Base-by-base conservation (phyloP, 1,139 yeast genomes). In the Candida frijolesensis region DNA sequence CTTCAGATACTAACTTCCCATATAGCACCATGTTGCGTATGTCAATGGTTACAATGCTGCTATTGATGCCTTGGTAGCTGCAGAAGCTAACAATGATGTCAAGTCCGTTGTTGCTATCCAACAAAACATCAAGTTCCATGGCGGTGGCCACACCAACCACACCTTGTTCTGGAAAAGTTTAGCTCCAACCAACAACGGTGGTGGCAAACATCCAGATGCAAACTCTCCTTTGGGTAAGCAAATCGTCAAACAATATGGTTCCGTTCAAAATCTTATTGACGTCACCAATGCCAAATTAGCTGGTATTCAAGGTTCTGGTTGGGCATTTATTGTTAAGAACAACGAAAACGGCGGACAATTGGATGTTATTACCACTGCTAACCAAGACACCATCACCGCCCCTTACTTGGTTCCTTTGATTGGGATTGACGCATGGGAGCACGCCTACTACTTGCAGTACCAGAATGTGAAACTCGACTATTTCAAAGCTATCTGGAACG, bases 381-480 rank as follows among this genome's bases (percentile, higher is more conserved):
- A 76, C 61, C 81, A 76, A 60, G 81, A 76, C 59, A 72, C 79
- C n/a, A 70, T 73, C 33, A 62, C 70, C 30, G 76, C 71, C 7
- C 74, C 76, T 7, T 78, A 29, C 32, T 69, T 63, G 49, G 71
- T 70, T 48, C 77, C 79, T 16, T 71, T 76, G 59, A 65, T 76
- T 53, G 80, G 78, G 19, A 72, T 76, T 60, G 81, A 76, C 61
- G 78, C 79, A 47, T 76, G 81, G 80, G 80, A 76, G 60, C 81
- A 76, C 57, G 80, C 80, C 51, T 76, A 76, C 64, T 76, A 76
- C 64, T 71, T 76, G 59, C 80, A 76, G 56, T 76, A 76, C 62
- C 78, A 74, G 60, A 76, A 76, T 56, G 78, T 73, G 54, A 76
- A 76, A 65, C 74, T 68, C 33, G 77, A 73, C 58, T 76, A 76